phyloP scores from a whole-genome alignment of 2,329 filamentous ascomycete species.

The Diaporthe longicolla region DNA sequence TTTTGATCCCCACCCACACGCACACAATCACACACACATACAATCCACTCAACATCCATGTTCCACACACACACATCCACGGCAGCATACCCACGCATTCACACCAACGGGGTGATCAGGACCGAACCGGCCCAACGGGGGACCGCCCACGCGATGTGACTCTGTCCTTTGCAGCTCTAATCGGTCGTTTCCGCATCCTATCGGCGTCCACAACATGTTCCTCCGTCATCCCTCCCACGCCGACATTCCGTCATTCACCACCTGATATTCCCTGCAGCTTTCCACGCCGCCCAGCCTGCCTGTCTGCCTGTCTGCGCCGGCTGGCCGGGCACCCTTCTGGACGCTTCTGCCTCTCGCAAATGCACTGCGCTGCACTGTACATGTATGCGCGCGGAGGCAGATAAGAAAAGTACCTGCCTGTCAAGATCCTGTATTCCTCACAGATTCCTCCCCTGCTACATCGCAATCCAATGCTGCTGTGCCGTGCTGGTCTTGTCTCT shows the following conservation, averaged over 20 bases:
- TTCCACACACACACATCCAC: too few species aligned
- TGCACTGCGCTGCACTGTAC: not conserved
- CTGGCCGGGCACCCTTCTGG: not conserved
- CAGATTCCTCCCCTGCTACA: slow-evolving; percentile 11
- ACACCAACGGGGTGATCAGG: slow-evolving; percentile 26
- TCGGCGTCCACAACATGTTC: slow-evolving; percentile 19
- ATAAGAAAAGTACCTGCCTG: slow-evolving; percentile 27
- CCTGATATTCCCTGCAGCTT: slow-evolving; percentile 7
- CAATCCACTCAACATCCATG: not conserved
- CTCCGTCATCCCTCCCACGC: slow-evolving; percentile 19
- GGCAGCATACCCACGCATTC: not conserved
- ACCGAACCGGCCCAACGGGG: slow-evolving; percentile 32
- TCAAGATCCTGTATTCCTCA: slow-evolving; percentile 20
- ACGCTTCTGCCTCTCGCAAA: not conserved
- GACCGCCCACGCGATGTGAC: slow-evolving; percentile 29
- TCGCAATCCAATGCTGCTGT: slow-evolving; percentile 1
- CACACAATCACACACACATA: not conserved
- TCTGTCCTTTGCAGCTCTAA: not conserved
- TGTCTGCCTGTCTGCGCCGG: not conserved
- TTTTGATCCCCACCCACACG: not conserved
- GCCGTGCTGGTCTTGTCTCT: too few species aligned
- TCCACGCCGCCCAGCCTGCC: not conserved
- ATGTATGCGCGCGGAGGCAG: slow-evolving; percentile 13
- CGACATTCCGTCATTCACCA: slow-evolving; percentile 20
- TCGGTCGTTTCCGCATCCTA: slow-evolving; percentile 30